Base-by-base conservation (phyloP, 495 filamentous ascomycete species). In the Entonaema liquescens region DNA sequence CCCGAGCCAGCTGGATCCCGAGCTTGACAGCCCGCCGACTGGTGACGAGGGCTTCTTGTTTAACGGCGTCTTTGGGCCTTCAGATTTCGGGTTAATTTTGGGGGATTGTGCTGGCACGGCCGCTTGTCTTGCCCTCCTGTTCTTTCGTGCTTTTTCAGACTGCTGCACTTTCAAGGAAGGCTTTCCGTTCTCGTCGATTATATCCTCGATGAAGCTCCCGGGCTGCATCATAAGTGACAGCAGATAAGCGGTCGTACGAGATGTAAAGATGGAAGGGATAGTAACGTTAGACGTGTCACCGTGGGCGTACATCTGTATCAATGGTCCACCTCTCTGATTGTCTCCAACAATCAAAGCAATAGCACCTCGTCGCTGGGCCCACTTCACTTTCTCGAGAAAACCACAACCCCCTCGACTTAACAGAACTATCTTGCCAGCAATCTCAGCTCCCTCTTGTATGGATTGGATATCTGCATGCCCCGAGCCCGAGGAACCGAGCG, bases 261-360 rank as follows among this genome's bases (percentile, higher is more conserved):
- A 97, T 0, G 95, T 98, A 77, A 99, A 99, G 12, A 98, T 81
- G 1, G 96, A 91, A 4, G 95, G 93, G 54, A 98, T 98, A 2
- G 93, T 92, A 67, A 98, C 86, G 72, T 99, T 97, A 31, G 92
- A 96, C 3, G 93, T 97, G 78, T 98, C 93, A 25, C 95, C 95
- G 54, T 90, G 85, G 8, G 95, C 96, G 79, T 97, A 98, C 95
- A 99, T 99, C 62, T 94, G 95, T 40, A 99, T 90, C 65, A 99
- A 78, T n/a, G 85, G 81, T 11, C 93, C 95, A 36, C 94, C 93
- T 60, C 91, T 89, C 52, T 91, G 90, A 79, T 98, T 90, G 77
- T 99, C 95, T 19, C 95, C 95, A 6, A 99, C 94, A 74, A 99
- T 95, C 65, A 99, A 80, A 23, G 93, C 95, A 56, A 92, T 84